Base-by-base conservation (phyloP, 345 rosid genomes). In the Arabidopsis suecica region DNA sequence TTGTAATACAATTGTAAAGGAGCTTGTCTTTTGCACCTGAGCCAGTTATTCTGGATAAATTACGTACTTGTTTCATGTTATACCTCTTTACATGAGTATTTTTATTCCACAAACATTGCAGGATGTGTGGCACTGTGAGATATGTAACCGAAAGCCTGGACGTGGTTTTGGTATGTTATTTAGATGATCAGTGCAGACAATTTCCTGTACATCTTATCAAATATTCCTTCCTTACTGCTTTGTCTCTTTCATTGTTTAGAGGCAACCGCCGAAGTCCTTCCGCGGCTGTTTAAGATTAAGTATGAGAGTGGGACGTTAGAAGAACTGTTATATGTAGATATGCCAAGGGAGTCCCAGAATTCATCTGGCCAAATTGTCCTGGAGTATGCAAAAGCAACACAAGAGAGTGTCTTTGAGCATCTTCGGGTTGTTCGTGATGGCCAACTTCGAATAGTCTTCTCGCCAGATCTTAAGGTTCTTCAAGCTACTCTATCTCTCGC, bases 391-490 rank as follows among this genome's bases (percentile, higher is more conserved):
- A 95, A 95, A 88, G 98, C 99, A 33, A 92, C 90, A 64, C 99
- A 95, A 75, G 99, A 95, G 83, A 95, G 99, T 83, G 99, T 95
- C 58, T 95, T 92, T 83, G 97, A 95, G 83, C 96, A 92, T 79
- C 98, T 95, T 42, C 97, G 99, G 45, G 98, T 95, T 73, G 99
- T 93, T 54, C 99, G 99, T 81, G 98, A 92, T 81, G 98, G 99
- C 72, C 99, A 89, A 69, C 90, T 95, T 47, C 92, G 96, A 62
- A 87, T 95, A 61, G 93, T 95, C 79, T 92, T 95, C 82, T 89
- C 99, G 53, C 91, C 97, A 58, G 96, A 93, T 61, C 86, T 95
- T 64, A 95, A 95, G 98, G 98, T 95, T 66, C 20, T 37, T 65
- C 64, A 65, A 49, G 22, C 49, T 13, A 40, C 50, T 62, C 62